Conservation (phyloP, 768 basidiomycete species). For the Kwoniella mangroviensis region DNA sequence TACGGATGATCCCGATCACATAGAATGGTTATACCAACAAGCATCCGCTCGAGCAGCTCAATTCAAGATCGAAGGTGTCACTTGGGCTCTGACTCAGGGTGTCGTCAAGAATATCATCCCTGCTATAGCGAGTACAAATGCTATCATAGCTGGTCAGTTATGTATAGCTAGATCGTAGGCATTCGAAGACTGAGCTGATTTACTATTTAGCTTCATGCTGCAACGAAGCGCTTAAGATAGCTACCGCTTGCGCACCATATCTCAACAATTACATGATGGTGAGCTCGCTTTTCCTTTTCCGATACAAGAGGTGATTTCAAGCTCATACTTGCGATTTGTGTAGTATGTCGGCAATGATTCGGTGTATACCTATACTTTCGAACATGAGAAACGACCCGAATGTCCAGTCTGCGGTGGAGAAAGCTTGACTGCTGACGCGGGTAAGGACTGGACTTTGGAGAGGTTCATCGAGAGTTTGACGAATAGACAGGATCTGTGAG, state of each 20-base stretch:
- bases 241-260: constrained; percentile 89
- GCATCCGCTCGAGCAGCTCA: constrained; percentile 84
- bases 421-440: constrained; percentile 73
- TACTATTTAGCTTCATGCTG: constrained; percentile 83
- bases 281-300: no score
- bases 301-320: no score
- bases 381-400: constrained; percentile 87
- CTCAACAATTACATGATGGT: constrained; percentile 89
- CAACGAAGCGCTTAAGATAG: constrained; percentile 99
- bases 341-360: constrained; percentile 97
- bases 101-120: constrained; percentile 99
- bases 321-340: constrained; percentile 26
- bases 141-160: constrained; percentile 87
- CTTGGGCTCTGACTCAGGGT: constrained; percentile 95
- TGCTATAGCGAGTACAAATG: constrained; percentile 97
- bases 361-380: constrained; percentile 95
- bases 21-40: constrained; percentile 83
- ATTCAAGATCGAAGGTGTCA: constrained; percentile 97
- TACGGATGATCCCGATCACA: constrained; percentile 96
- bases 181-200: neutral
- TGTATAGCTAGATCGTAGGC: neutral
- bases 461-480: constrained; percentile 82
- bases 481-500: constrained; percentile 89
- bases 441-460: constrained; percentile 77
- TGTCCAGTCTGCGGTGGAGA: constrained; percentile 98